Evolutionary conservation across 108 stramenopile species (phyloP).

Genomic region (Thalassiosira profunda): DNA sequence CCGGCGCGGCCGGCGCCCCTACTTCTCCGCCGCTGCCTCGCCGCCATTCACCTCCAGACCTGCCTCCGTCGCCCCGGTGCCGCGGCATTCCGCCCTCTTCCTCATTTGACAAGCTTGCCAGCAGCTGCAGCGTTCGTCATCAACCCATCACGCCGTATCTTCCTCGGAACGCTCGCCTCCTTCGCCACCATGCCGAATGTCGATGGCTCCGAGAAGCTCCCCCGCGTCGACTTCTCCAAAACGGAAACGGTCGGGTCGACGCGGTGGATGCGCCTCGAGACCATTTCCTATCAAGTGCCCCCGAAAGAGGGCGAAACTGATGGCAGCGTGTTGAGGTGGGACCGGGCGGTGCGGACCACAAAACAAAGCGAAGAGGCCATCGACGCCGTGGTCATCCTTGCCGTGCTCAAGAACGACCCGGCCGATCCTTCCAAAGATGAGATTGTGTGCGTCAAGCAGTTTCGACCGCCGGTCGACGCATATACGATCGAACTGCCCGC

Average conservation of each 20-base stretch:
- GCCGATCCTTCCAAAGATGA: conserved; percentile 13
- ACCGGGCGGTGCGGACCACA: conserved; percentile 67
- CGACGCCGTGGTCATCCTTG: conserved; percentile 77
- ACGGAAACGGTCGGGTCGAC: conserved; percentile 46
- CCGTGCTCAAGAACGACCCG: conserved; percentile 37
- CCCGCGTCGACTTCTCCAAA: conserved; percentile 31
- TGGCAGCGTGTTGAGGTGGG: conserved; percentile 53
- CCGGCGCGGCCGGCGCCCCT: no score
- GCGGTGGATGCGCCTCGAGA: conserved; percentile 55
- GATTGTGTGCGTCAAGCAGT: conserved; percentile 62
- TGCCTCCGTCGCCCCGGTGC: no score
- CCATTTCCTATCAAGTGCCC: conserved; percentile 45
- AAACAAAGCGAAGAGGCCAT: conserved; percentile 34
- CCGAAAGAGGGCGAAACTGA: conserved; percentile 11
- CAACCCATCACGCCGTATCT: no score
- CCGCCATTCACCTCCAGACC: no score
- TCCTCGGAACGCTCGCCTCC: no score
- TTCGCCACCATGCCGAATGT: no score
- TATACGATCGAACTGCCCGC: conserved; percentile 79
- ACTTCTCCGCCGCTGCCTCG: no score
- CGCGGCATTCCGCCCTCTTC: no score
- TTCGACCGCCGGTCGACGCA: conserved; percentile 65
- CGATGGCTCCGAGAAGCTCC: conserved; percentile 13
- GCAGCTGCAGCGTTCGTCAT: no score
- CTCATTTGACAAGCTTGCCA: no score